phyloP scores from a whole-genome alignment of 495 filamentous ascomycete genomes.

The Penicillium manginii region DNA sequence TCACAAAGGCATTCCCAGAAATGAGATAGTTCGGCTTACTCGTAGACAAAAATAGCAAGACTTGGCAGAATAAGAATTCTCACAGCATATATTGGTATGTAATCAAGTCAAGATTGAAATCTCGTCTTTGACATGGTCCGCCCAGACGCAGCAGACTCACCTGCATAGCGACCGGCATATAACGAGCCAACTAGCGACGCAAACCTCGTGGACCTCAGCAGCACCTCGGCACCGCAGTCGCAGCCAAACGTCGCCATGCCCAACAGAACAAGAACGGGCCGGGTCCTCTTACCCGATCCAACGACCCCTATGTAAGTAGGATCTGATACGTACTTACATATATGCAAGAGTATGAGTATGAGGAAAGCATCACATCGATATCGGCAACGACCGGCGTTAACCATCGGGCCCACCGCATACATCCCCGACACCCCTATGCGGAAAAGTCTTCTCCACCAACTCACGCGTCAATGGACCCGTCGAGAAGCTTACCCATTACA shows the following conservation, averaged over 20 bases:
- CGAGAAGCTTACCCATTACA: slow-evolving; percentile 29
- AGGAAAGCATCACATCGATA: too few relatives aligned
- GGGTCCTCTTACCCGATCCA: neutral
- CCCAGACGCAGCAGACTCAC: too few relatives aligned
- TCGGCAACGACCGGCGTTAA: neutral
- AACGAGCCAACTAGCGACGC: neutral
- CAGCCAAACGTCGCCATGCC: neutral
- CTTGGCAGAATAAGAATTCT: too few relatives aligned
- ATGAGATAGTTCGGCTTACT: too few relatives aligned
- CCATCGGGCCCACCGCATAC: slow-evolving; percentile 43
- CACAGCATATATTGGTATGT: too few relatives aligned
- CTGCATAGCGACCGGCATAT: neutral
- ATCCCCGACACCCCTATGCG: slow-evolving; percentile 25
- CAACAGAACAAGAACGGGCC: neutral
- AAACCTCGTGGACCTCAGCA: neutral
- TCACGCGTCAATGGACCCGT: slow-evolving; percentile 41
- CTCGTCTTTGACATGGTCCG: too few relatives aligned
- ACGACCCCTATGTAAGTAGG: neutral
- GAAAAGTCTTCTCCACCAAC: slow-evolving; percentile 30
- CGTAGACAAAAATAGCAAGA: too few relatives aligned
- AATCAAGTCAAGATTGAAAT: too few relatives aligned
- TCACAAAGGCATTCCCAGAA: too few relatives aligned
- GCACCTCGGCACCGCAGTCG: neutral
- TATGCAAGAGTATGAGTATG: slow-evolving; percentile 35
- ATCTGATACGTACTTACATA: slow-evolving; percentile 4